Percentiles rank a stretch among this genome's conserved stretches.
These are phyloP conservation scores for Ormosia semicastrata DNA, from an alignment of 306 rosid genomes.

Conservation along the genomic window DNA sequence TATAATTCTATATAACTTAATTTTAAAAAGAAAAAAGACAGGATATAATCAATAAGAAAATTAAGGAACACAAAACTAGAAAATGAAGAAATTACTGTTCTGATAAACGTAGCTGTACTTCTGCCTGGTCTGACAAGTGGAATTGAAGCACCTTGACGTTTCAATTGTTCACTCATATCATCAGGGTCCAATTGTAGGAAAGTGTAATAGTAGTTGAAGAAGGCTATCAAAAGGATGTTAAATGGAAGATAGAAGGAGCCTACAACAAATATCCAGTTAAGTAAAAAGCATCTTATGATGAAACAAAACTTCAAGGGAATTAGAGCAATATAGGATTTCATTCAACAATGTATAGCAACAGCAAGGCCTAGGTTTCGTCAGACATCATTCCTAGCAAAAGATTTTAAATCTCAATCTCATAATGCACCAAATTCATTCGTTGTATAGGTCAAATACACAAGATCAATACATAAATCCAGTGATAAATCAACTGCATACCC, in stretches of 20 bases:
- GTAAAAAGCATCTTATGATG: constrained; percentile 9
- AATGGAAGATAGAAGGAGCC: constrained; percentile 91
- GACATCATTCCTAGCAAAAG: neutral
- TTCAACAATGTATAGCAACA: neutral
- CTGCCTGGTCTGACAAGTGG: constrained; percentile 92
- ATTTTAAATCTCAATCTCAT: neutral
- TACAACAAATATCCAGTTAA: constrained; percentile 38
- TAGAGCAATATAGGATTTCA: neutral
- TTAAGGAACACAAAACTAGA: neutral
- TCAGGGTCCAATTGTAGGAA: constrained; percentile 96
- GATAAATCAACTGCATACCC: constrained; percentile 43
- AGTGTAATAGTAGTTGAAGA: constrained; percentile 98
- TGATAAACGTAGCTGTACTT: constrained; percentile 80
- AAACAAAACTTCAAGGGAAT: neutral
- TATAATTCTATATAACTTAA: neutral
- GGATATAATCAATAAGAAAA: neutral
- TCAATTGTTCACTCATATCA: constrained; percentile 93
- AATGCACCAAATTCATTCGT: constrained; percentile 5
- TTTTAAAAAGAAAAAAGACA: neutral
- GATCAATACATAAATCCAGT: neutral
- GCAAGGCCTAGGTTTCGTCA: neutral
- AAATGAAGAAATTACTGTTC: constrained; percentile 57
- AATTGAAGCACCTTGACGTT: constrained; percentile 96
- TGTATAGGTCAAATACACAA: neutral
- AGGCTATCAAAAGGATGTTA: constrained; percentile 84